Evolutionary conservation across 2,329 filamentous ascomycete species (phyloP), one percentile per base, ranked within the genome.

Genomic region (Drechslerella coelobrocha): DNA sequence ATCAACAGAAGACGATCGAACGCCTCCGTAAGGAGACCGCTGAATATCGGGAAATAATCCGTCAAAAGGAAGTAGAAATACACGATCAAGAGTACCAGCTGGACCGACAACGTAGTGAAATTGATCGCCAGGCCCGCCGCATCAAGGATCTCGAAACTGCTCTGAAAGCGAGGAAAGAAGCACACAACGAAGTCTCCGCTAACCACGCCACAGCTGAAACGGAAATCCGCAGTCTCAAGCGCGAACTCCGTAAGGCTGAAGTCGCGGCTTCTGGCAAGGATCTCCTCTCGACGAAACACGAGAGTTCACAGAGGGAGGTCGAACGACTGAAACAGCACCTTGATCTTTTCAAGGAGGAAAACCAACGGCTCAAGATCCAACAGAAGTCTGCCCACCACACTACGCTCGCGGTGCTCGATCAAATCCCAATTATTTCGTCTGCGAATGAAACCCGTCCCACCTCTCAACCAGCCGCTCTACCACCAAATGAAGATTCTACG

Each of bases 1-100:
- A 69, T 23, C 65, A 69, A 53, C 65, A 69, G 29, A 69, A 69
- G 41, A 69, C 65, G 6, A 69, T 69, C 19, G 65, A 69, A 62
- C 65, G 65, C 17, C 65, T 69, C 26, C 65, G 65, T 34, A 57
- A 57, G 31, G 65, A 69, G 50, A 69, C 57, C 8, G 56, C 65
- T 3, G 65, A 69, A 53, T 62, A 62, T 47, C 31, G 65, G 29
- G 65, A 69, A 19, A 43, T 59, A 2, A 69, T 69, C 26, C 65
- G 65, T 21, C 65, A 69, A 47, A 69, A 62, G 23, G 65, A 69
- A 41, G 65, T 62, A 53, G 65, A 69, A 50, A 69, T 69, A 57
- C 62, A 55, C 34, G 65, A 69, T 26, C 52, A 69, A 8, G 65
- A 69, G 50, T 69, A 69, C 24, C 65, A 69, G 45, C 26, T 69